Conservation (phyloP, 164 flowering plant species). For the Santalum album region DNA sequence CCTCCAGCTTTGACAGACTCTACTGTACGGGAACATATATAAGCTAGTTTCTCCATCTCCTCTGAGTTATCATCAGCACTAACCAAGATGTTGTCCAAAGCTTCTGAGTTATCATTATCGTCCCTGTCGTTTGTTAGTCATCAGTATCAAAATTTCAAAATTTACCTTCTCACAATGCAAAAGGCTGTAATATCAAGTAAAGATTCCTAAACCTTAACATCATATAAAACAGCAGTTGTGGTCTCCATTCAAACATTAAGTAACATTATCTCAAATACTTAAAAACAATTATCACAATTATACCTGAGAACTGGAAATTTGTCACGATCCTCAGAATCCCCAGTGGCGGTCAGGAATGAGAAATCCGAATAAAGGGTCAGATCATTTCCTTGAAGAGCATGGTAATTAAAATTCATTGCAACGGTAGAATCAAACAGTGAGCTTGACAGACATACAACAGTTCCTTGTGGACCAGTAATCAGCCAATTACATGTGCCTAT, state of each 20-base stretch:
- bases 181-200: background rate
- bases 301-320: slow-evolving; percentile 20
- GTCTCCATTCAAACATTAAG: background rate
- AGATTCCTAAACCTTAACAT: background rate
- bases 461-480: slow-evolving; percentile 43
- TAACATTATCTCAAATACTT: too few species aligned
- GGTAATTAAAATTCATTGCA: slow-evolving; percentile 64
- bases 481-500: slow-evolving; percentile 87
- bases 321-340: slow-evolving; percentile 11
- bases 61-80: slow-evolving; percentile 38
- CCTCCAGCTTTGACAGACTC: slow-evolving; percentile 70
- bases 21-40: slow-evolving; percentile 54
- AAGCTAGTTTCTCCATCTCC: slow-evolving; percentile 64
- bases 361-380: slow-evolving; percentile 68
- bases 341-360: slow-evolving; percentile 19
- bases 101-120: slow-evolving; percentile 13
- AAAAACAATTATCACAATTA: background rate
- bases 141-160: background rate
- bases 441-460: slow-evolving; percentile 42
- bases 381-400: slow-evolving; percentile 57
- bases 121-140: slow-evolving; percentile 17
- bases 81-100: slow-evolving; percentile 16
- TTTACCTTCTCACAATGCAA: background rate
- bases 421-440: slow-evolving; percentile 50
- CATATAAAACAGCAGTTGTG: background rate